These are phyloP conservation scores for Cylindrodendrum hubeiense DNA, from an alignment of 2,329 filamentous ascomycete genomes.

Conservation along the genomic window DNA sequence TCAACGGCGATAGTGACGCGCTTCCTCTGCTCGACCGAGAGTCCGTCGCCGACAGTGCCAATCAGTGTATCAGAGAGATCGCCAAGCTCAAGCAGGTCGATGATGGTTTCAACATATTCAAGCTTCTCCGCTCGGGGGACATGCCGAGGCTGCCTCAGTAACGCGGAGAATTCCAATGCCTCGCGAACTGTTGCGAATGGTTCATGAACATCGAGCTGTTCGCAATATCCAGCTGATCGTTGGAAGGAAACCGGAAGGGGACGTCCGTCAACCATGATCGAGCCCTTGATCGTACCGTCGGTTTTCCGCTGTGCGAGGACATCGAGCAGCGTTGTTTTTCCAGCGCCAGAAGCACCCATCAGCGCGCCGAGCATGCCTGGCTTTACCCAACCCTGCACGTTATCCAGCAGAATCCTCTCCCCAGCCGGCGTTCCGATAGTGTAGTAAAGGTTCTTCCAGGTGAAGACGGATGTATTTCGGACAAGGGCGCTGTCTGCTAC, in stretches of 20 bases:
- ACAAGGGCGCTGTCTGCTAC: constrained; percentile 56
- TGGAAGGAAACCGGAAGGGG: constrained; percentile 80
- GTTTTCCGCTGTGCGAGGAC: constrained; percentile 84
- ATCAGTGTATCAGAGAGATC: constrained; percentile 62
- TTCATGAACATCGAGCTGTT: constrained; percentile 85
- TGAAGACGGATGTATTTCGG: constrained; percentile 76
- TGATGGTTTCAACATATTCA: constrained; percentile 82
- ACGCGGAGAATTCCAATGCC: constrained; percentile 79
- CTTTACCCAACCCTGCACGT: constrained; percentile 87
- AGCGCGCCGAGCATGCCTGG: constrained; percentile 82
- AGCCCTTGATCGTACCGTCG: constrained; percentile 79
- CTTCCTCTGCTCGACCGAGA: constrained; percentile 66
- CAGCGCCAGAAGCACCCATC: constrained; percentile 86
- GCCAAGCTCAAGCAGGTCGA: constrained; percentile 69
- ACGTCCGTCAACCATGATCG: constrained; percentile 81
- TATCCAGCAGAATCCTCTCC: constrained; percentile 78
- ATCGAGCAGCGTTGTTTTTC: constrained; percentile 88
- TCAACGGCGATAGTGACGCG: constrained; percentile 72
- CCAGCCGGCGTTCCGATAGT: constrained; percentile 72
- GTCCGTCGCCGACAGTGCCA: constrained; percentile 61
- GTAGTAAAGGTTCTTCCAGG: constrained; percentile 79
- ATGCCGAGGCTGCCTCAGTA: constrained; percentile 77
- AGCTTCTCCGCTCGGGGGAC: constrained; percentile 76
- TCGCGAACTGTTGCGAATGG: constrained; percentile 80
- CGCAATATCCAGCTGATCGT: constrained; percentile 82